Percentiles rank a stretch among this genome's conserved stretches.
Conservation (phyloP, 441 rosid genomes). For the Populus trichocarpa region DNA sequence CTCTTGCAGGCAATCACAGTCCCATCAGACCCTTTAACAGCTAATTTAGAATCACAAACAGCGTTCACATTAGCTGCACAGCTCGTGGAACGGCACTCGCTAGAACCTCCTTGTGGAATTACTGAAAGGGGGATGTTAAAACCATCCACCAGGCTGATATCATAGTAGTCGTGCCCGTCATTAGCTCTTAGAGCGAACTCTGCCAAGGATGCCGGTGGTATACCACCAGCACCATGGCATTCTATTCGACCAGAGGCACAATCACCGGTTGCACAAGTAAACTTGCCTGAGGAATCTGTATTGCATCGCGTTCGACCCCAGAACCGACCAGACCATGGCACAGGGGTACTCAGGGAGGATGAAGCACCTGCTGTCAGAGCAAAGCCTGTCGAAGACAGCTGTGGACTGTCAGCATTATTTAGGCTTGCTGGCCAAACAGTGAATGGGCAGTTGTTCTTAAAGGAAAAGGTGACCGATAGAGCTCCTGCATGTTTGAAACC, state of each 20-base stretch:
- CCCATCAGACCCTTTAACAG: constrained; percentile 6
- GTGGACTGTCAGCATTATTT: background rate
- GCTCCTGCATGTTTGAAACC: background rate
- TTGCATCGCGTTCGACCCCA: constrained; percentile 26
- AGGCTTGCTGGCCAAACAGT: background rate
- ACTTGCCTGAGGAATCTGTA: constrained; percentile 15
- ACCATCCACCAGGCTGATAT: constrained; percentile 37
- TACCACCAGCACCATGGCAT: constrained; percentile 11
- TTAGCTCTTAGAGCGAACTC: constrained; percentile 21
- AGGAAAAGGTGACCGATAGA: background rate
- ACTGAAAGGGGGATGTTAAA: constrained; percentile 27
- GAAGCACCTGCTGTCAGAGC: background rate
- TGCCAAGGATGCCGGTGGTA: constrained; percentile 21
- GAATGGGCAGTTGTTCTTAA: background rate
- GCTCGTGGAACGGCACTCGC: constrained; percentile 1
- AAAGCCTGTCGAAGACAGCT: background rate
- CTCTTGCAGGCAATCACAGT: constrained; percentile 25
- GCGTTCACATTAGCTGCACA: constrained; percentile 4
- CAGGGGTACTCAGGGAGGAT: background rate
- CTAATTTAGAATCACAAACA: constrained; percentile 18
- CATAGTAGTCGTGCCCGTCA: constrained; percentile 20
- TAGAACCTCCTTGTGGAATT: constrained; percentile 21
- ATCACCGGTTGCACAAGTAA: constrained; percentile 27
- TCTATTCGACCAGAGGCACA: constrained; percentile 26
- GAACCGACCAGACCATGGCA: constrained; percentile 24